Evolutionary conservation across 208 protist species (phyloP).

Genomic region (Jaenimonas drosophilae): DNA sequence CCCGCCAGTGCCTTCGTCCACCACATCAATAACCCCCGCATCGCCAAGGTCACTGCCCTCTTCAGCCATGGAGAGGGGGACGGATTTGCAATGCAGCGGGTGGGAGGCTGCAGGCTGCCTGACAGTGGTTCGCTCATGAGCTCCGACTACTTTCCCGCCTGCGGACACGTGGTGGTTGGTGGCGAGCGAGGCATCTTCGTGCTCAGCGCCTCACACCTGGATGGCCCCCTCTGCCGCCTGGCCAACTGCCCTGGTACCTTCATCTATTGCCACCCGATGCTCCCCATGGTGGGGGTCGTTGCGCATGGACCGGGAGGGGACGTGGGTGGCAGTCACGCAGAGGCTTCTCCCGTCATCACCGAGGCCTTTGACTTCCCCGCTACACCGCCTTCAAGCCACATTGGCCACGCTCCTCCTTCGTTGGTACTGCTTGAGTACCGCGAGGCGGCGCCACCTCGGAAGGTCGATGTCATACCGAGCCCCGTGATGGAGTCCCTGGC

Average conservation of each 20-base stretch:
- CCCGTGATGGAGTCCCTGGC: too few species aligned
- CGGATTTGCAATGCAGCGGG: conserved; percentile 19
- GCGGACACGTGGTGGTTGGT: conserved; percentile 43
- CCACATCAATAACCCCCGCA: conserved; percentile 13
- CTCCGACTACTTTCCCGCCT: conserved; percentile 64
- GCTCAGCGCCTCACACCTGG: conserved; percentile 36
- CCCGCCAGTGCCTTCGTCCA: conserved; percentile 12
- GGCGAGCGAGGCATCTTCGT: conserved; percentile 38
- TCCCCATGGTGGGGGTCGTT: conserved; percentile 54
- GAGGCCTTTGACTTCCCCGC: too few species aligned
- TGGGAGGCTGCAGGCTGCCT: conserved; percentile 15
- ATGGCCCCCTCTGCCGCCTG: conserved; percentile 22
- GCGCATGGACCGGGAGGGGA: too few species aligned
- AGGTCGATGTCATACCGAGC: too few species aligned
- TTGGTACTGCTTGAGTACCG: too few species aligned
- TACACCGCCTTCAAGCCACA: too few species aligned
- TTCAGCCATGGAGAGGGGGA: conserved; percentile 20
- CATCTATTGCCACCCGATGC: conserved; percentile 70
- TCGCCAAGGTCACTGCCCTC: not conserved
- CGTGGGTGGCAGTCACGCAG: too few species aligned
- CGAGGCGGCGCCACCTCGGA: too few species aligned
- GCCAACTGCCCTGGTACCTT: conserved; percentile 14
- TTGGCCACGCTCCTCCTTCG: too few species aligned
- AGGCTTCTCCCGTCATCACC: too few species aligned
- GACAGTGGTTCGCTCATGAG: conserved; percentile 44